Conservation (phyloP, 768 basidiomycete genomes). For the Agrocybe chaxingu region DNA sequence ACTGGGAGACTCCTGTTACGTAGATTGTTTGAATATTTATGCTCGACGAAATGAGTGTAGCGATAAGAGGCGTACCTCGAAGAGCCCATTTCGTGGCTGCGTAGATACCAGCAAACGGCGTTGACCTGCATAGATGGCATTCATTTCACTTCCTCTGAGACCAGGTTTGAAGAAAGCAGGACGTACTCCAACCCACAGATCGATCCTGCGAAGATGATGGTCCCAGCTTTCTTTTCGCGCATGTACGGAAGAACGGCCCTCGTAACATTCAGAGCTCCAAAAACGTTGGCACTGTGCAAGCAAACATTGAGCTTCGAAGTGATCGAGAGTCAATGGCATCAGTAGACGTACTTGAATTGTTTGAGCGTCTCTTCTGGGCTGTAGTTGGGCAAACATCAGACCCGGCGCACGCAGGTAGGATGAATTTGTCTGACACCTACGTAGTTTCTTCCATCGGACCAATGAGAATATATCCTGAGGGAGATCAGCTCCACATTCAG, state of each 20-base stretch:
- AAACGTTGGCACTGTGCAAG: slow-evolving; percentile 33
- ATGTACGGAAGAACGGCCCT: slow-evolving; percentile 44
- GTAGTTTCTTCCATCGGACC: slow-evolving; percentile 26
- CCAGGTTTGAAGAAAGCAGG: neutral
- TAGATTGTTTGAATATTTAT: too few relatives aligned
- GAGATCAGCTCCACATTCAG: neutral
- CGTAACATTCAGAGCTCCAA: slow-evolving; percentile 37
- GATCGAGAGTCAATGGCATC: too few relatives aligned
- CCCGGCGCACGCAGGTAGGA: neutral
- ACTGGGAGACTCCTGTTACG: slow-evolving; percentile 12
- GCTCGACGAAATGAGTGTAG: too few relatives aligned
- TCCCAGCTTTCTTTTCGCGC: slow-evolving; percentile 35
- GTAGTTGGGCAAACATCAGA: too few relatives aligned
- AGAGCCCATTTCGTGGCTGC: slow-evolving; percentile 34
- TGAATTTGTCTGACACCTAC: slow-evolving; percentile 9
- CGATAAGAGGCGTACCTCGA: slow-evolving; percentile 11
- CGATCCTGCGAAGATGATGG: slow-evolving; percentile 39
- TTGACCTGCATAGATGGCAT: slow-evolving; percentile 10
- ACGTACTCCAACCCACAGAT: slow-evolving; percentile 30
- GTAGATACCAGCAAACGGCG: slow-evolving; percentile 31
- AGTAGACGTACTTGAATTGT: slow-evolving; percentile 27
- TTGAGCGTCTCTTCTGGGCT: slow-evolving; percentile 36
- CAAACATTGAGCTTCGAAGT: neutral
- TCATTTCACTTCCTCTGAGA: neutral
- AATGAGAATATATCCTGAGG: slow-evolving; percentile 28